Evolutionary conservation across 2,329 filamentous ascomycete genomes (phyloP).

Genomic region (Verticillium tricorpus): DNA sequence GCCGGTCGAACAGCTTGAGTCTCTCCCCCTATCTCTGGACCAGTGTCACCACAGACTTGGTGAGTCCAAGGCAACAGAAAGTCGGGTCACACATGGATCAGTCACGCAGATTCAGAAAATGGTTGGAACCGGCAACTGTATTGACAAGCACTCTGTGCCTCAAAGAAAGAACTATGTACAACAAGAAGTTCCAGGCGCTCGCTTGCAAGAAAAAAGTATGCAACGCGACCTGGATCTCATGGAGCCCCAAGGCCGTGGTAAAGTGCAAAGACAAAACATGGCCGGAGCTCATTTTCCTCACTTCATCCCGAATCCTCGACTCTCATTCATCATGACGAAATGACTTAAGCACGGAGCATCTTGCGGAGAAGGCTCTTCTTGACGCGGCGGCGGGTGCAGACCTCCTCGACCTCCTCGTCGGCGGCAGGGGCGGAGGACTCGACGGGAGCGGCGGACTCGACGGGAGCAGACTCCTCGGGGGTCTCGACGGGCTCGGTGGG

Average conservation of each 20-base stretch:
- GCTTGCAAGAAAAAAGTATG: neutral
- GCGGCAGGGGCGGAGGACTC: neutral
- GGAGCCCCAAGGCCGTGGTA: neutral
- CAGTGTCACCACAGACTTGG: too few relatives aligned
- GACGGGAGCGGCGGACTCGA: neutral
- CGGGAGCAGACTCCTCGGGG: constrained; percentile 2
- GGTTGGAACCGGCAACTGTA: constrained; percentile 1
- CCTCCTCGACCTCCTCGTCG: constrained; percentile 4
- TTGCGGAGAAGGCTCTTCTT: constrained; percentile 1
- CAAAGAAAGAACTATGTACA: constrained; percentile 1
- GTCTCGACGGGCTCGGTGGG: constrained; percentile 1
- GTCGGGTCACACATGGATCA: too few relatives aligned
- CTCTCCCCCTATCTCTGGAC: too few relatives aligned
- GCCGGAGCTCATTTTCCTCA: neutral
- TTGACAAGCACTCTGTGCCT: neutral
- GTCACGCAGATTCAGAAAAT: neutral
- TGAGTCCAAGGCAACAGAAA: too few relatives aligned
- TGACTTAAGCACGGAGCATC: neutral
- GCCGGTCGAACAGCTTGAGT: too few relatives aligned
- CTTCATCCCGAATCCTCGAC: neutral
- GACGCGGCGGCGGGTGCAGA: constrained; percentile 3
- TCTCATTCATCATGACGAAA: neutral
- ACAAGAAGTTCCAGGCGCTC: neutral
- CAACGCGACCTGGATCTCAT: neutral
- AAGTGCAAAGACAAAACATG: too few relatives aligned